These are phyloP conservation scores for Punctularia strigosozonata DNA, from an alignment of 768 basidiomycete species.

Conservation along the genomic window DNA sequence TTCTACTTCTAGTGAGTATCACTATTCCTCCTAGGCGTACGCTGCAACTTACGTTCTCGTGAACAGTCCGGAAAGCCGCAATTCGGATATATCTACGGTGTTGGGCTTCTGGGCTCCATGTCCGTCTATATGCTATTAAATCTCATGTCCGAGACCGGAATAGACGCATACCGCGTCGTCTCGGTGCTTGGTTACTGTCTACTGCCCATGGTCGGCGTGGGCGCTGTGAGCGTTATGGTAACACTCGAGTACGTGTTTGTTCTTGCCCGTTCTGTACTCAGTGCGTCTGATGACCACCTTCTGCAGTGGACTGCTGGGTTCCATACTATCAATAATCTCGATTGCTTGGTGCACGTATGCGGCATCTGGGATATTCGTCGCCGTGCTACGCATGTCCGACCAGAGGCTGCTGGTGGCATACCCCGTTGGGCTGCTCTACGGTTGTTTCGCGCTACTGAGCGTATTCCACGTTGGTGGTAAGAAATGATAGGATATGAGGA, in stretches of 20 bases:
- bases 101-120: slow-evolving; percentile 86
- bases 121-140: slow-evolving; percentile 93
- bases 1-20: slow-evolving; percentile 74
- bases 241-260: slow-evolving; percentile 67
- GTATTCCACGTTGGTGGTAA: slow-evolving; percentile 57
- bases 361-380: slow-evolving; percentile 91
- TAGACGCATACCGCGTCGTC: slow-evolving; percentile 90
- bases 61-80: slow-evolving; percentile 92
- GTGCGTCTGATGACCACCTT: slow-evolving; percentile 5
- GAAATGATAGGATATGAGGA: slow-evolving; percentile 6
- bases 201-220: slow-evolving; percentile 91
- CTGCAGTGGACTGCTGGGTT: slow-evolving; percentile 73
- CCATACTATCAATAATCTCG: slow-evolving; percentile 67
- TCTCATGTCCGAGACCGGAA: slow-evolving; percentile 90
- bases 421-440: slow-evolving; percentile 88
- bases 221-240: slow-evolving; percentile 76
- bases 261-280: slow-evolving; percentile 4
- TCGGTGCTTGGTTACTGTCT: slow-evolving; percentile 96
- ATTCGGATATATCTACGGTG: slow-evolving; percentile 97
- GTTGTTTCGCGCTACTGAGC: slow-evolving; percentile 87
- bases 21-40: not conserved
- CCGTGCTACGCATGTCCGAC: slow-evolving; percentile 90
- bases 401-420: slow-evolving; percentile 94
- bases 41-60: not conserved
- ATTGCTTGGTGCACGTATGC: slow-evolving; percentile 97